Evolutionary conservation across 306 rosid species (phyloP), one percentile per base, ranked within the genome.

Genomic region (Cicer judaicum): DNA sequence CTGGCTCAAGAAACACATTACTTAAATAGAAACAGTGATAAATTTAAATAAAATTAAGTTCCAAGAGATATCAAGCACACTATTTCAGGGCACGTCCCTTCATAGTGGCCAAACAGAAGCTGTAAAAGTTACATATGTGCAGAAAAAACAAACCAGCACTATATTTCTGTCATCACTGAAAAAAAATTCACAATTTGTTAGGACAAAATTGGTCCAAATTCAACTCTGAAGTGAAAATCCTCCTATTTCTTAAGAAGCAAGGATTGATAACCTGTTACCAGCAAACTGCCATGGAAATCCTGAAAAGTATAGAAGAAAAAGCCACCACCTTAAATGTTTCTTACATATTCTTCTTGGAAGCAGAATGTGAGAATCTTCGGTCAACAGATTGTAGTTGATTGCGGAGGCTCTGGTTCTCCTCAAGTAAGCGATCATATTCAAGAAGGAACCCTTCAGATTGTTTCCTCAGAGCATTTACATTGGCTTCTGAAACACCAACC

Each of bases 391-490:
- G 86, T 69, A 94, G 85, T 77, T 79, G 86, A 74, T 60, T 64
- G 70, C 90, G 88, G 18, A 94, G 88, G 64, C 83, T 85, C 80
- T 94, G 93, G 75, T 94, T 94, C 86, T 94, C 99, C 84, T 86
- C 91, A 7, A 90, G 91, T 73, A 94, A 83, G 64, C 98, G 97
- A 48, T 90, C 99, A 65, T 94, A 94, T 85, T 92, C 99, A 0
- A 90, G 95, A 59, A 94, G 92, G 77, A 94, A 89, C 13, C 99
- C 99, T 81, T 94, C 99, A 5, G 99, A 87, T 78, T 94, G 99
- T 82, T 94, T 94, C 61, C 95, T 88, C 71, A 94, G 83, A 24
- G 98, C 96, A 77, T 73, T 78, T 52, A 85, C 77, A 82, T 78
- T 94, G 78, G 89, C 90, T 74, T 90, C 96, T 69, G 99, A 88